Base-by-base conservation (phyloP, 352 stramenopile species). In the Globisporangium abappressorium region DNA sequence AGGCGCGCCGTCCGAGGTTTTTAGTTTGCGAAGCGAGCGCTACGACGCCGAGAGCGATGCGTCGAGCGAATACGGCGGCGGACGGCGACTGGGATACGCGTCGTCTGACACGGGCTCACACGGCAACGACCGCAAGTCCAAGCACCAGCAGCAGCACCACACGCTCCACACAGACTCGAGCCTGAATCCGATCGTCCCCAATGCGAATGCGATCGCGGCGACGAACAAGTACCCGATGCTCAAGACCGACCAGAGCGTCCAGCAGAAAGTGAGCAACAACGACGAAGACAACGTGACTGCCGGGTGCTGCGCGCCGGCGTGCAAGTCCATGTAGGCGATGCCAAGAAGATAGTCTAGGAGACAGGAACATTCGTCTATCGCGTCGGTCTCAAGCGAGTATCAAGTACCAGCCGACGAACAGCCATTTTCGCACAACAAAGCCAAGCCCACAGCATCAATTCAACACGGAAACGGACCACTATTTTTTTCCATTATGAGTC, bases 1-100 rank as follows among this genome's bases (percentile, higher is more conserved):
- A 56, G 75, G 80, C 30, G 84, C 85, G 8, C 82, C 83, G 28
- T 95, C 88, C 36, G 88, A 94, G 69, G 76, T 90, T 26, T 94
- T 93, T 65, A 94, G 86, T 76, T 69, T 91, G 12, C 82, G 84
- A 57, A 93, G 87, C 65, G 88, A 94, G 72, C 83, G 80, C 46
- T 90, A 89, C 74, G 88, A 95, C 66, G 77, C 78, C 3, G 85
- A 93, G 73, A 95, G 88, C 64, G 88, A 95, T 68, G 88, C 80
- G 33, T 95, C 87, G 22, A 94, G 86, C 54, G 85, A 93, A 53
- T 87, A 89, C 64, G 79, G 82, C 49, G 79, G 82, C 54, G 72
- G 77, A 0, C 79, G 84, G 57, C 79, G 79, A 61, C 71, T 65
- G 43, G 74, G 77, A 9, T 84, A 85, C 68, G 75, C 81, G 22